These are phyloP conservation scores for Phytophthora pisi DNA, from an alignment of 352 stramenopile genomes.

Conservation along the genomic window DNA sequence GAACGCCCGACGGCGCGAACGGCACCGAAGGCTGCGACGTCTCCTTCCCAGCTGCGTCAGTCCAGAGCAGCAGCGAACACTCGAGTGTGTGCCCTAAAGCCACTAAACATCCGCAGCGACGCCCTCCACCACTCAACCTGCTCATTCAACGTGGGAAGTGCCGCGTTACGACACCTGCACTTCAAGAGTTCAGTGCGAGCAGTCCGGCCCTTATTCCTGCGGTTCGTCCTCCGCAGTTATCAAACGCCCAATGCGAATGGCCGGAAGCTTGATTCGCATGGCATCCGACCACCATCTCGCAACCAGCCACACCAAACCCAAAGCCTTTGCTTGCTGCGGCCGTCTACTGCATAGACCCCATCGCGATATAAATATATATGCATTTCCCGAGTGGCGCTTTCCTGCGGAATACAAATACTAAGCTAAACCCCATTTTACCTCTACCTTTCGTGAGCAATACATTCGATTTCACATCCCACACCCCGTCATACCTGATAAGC, in stretches of 20 bases:
- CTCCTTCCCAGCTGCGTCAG: constrained; percentile 7
- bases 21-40: neutral
- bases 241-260: neutral
- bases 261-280: constrained; percentile 1
- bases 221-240: neutral
- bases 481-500: constrained; percentile 6
- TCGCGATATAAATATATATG: neutral
- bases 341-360: neutral
- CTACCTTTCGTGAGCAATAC: neutral
- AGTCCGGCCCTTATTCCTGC: neutral
- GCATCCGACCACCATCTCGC: neutral
- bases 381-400: neutral
- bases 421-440: neutral
- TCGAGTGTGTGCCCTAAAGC: neutral
- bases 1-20: neutral
- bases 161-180: neutral
- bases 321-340: neutral
- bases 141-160: neutral
- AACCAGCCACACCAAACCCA: neutral
- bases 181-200: constrained; percentile 4
- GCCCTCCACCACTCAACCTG: neutral
- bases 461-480: neutral
- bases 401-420: neutral
- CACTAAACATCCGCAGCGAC: neutral
- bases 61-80: constrained; percentile 1